Percentiles rank a stretch among this genome's conserved stretches.
Evolutionary conservation across 2,329 filamentous ascomycete genomes (phyloP).

Genomic region (Alternaria solani): DNA sequence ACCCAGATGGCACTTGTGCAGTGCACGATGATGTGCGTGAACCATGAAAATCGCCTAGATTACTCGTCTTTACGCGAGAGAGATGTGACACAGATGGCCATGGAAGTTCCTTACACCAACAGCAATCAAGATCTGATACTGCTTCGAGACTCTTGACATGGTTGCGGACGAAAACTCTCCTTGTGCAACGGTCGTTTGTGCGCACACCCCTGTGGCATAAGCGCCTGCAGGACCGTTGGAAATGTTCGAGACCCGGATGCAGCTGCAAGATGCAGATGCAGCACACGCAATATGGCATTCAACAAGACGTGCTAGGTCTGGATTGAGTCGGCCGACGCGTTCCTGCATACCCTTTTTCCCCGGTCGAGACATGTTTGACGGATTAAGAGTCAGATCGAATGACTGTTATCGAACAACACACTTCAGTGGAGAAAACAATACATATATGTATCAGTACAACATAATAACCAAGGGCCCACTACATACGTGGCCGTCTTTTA

Average conservation of each 20-base stretch:
- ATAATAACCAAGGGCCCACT: slow-evolving; percentile 12
- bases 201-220: slow-evolving; percentile 11
- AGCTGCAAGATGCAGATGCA: slow-evolving; percentile 15
- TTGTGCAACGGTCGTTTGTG: slow-evolving; percentile 11
- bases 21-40: slow-evolving; percentile 33
- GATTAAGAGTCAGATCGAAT: slow-evolving; percentile 10
- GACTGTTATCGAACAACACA: slow-evolving; percentile 18
- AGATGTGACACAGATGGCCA: not conserved
- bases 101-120: not conserved
- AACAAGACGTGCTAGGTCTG: slow-evolving; percentile 15
- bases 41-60: slow-evolving; percentile 16
- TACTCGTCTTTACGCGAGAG: not conserved
- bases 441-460: slow-evolving; percentile 13
- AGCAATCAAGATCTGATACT: not conserved
- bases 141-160: not conserved
- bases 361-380: slow-evolving; percentile 9
- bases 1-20: slow-evolving; percentile 18
- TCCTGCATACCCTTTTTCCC: slow-evolving; percentile 15
- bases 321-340: slow-evolving; percentile 11
- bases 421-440: slow-evolving; percentile 18
- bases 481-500: slow-evolving; percentile 15
- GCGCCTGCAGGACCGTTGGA: slow-evolving; percentile 5
- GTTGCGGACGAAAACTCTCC: not conserved
- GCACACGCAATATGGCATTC: slow-evolving; percentile 13
- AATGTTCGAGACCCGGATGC: slow-evolving; percentile 16